These are phyloP conservation scores for Thymus quinquecostatus DNA, from an alignment of 257 asterid genomes.

Conservation along the genomic window DNA sequence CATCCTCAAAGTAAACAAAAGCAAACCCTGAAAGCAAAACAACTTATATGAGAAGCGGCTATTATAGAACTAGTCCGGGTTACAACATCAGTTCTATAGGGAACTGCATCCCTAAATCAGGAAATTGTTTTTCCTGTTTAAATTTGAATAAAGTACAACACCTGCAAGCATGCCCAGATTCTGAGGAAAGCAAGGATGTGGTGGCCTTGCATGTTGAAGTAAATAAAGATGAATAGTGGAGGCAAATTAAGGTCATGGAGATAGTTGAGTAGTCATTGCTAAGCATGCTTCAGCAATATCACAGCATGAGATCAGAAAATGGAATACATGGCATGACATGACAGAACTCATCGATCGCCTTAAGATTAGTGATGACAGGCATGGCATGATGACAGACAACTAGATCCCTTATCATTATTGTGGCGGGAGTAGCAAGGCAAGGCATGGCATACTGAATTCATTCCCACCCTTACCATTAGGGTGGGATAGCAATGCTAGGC, in stretches of 20 bases:
- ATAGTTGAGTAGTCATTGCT: constrained; percentile 68
- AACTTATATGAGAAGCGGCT: constrained; percentile 33
- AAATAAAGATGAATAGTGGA: constrained; percentile 65
- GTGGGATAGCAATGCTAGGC: constrained; percentile 61
- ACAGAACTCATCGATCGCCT: constrained; percentile 69
- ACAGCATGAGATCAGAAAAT: constrained; percentile 72
- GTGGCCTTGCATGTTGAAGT: constrained; percentile 84
- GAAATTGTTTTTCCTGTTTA: constrained; percentile 41
- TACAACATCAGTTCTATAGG: constrained; percentile 28
- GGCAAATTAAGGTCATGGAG: constrained; percentile 65
- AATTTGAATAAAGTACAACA: constrained; percentile 63
- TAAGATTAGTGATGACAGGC: constrained; percentile 63
- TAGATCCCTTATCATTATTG: constrained; percentile 42
- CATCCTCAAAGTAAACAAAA: constrained; percentile 88
- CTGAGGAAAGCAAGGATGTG: constrained; percentile 81
- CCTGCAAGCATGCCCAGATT: constrained; percentile 84
- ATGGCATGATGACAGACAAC: constrained; percentile 72
- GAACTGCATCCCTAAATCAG: constrained; percentile 42
- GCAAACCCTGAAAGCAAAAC: constrained; percentile 67
- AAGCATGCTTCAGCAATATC: constrained; percentile 88
- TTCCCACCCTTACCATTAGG: constrained; percentile 63
- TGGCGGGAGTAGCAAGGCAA: constrained; percentile 22
- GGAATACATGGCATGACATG: constrained; percentile 69
- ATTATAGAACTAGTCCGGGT: background rate
- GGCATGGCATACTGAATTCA: constrained; percentile 42